phyloP scores from a whole-genome alignment of 139 green algal species.

The Monoraphidium neglectum region DNA sequence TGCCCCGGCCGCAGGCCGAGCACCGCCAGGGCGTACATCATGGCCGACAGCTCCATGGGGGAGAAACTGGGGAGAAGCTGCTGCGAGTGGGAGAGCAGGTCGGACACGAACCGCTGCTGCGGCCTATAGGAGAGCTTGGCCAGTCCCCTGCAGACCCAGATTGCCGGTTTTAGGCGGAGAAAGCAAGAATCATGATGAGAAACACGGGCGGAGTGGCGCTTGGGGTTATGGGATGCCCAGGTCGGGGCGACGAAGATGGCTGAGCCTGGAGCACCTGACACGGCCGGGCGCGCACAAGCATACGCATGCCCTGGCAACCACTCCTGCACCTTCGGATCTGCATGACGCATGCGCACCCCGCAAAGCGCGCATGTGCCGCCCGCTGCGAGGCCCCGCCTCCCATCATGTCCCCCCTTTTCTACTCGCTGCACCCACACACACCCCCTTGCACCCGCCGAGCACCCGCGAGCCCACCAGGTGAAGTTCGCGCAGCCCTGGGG shows the following conservation, averaged over 20 bases:
- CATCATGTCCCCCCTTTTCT: too few relatives aligned
- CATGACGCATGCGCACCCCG: too few relatives aligned
- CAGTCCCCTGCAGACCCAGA: neutral
- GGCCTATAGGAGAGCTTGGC: conserved; percentile 26
- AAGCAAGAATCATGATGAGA: neutral
- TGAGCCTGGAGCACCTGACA: neutral
- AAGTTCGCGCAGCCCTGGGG: conserved; percentile 17
- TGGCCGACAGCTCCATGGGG: neutral
- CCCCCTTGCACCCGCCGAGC: neutral
- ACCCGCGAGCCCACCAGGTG: conserved; percentile 6
- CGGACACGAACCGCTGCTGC: neutral
- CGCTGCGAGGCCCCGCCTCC: too few relatives aligned
- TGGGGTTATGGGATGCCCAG: neutral
- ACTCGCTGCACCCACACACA: too few relatives aligned
- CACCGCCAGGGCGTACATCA: conserved; percentile 4
- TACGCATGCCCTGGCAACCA: neutral
- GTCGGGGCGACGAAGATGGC: neutral
- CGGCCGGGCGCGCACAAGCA: neutral
- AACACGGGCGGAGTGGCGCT: neutral
- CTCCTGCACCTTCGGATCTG: neutral
- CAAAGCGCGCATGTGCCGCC: too few relatives aligned
- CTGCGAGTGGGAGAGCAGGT: neutral
- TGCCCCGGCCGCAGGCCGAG: conserved; percentile 13
- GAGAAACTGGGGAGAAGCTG: neutral
- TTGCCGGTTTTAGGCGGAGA: neutral